Conservation (phyloP, 1,284 basidiomycete genomes). For the Ustilago nuda region DNA sequence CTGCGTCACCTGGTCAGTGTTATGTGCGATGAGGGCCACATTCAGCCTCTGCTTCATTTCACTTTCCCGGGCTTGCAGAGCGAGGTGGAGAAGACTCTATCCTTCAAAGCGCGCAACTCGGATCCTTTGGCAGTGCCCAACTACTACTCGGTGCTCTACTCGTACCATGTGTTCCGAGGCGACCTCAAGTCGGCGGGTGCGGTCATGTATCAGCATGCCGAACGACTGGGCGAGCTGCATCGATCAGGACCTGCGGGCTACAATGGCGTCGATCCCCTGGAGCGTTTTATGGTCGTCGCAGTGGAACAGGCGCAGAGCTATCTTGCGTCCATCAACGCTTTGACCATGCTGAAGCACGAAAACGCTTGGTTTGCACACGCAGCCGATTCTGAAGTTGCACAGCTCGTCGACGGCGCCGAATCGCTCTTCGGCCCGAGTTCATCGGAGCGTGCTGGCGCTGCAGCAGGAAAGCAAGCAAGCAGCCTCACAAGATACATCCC, state of each 20-base stretch:
- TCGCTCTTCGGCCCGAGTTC: slow-evolving; percentile 27
- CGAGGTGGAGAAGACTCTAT: slow-evolving; percentile 87
- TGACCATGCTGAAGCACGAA: slow-evolving; percentile 82
- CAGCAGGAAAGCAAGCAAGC: slow-evolving; percentile 65
- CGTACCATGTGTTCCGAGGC: slow-evolving; percentile 74
- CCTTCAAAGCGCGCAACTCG: slow-evolving; percentile 93
- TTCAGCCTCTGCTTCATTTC: slow-evolving; percentile 82
- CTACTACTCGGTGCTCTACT: slow-evolving; percentile 93
- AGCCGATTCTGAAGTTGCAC: slow-evolving; percentile 25
- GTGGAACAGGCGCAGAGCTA: slow-evolving; percentile 83
- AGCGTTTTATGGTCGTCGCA: slow-evolving; percentile 71
- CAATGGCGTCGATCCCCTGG: slow-evolving; percentile 37
- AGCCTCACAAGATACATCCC: slow-evolving; percentile 83
- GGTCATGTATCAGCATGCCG: slow-evolving; percentile 92
- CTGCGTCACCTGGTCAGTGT: slow-evolving; percentile 92
- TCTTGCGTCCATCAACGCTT: slow-evolving; percentile 87
- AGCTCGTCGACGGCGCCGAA: slow-evolving; percentile 25
- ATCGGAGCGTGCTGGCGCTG: slow-evolving; percentile 17
- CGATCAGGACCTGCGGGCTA: slow-evolving; percentile 5
- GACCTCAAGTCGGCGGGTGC: slow-evolving; percentile 68
- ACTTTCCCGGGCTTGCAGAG: slow-evolving; percentile 87
- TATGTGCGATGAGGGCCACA: slow-evolving; percentile 91
- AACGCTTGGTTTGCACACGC: slow-evolving; percentile 82
- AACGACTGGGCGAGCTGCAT: slow-evolving; percentile 76
- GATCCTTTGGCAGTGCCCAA: slow-evolving; percentile 86